phyloP scores from a whole-genome alignment of 331 rosid species.

The Rhamnella rubrinervis region DNA sequence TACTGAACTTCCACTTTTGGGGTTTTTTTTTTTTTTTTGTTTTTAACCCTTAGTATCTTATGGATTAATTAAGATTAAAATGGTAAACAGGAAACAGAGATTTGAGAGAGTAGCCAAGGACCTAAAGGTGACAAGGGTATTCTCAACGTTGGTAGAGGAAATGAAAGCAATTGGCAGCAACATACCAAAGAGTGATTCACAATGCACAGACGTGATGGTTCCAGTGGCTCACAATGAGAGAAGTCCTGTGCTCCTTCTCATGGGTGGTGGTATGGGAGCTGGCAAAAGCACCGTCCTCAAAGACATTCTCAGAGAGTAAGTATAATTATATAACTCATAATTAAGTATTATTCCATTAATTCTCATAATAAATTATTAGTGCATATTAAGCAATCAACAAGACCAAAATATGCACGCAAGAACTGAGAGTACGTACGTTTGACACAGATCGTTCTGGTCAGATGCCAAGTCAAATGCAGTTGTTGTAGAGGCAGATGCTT shows the following conservation, averaged over 20 bases:
- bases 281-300: constrained; percentile 96
- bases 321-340: background rate
- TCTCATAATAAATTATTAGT: too few relatives aligned
- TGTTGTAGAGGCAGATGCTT: constrained; percentile 92
- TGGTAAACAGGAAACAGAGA: constrained; percentile 60
- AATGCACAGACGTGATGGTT: constrained; percentile 35
- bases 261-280: constrained; percentile 99
- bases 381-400: too few relatives aligned
- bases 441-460: constrained; percentile 66
- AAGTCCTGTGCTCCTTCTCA: constrained; percentile 79
- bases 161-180: constrained; percentile 50
- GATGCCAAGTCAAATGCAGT: constrained; percentile 53
- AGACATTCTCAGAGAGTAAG: constrained; percentile 69
- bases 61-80: background rate
- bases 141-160: constrained; percentile 81
- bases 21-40: too few relatives aligned
- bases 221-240: constrained; percentile 50
- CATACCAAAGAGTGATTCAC: constrained; percentile 29
- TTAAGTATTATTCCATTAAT: background rate
- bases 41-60: background rate
- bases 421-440: background rate
- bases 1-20: too few relatives aligned
- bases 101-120: constrained; percentile 58
- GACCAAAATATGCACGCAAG: constrained; percentile 1
- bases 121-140: constrained; percentile 60